Conservation (phyloP, 208 protist genomes). For the Herpetomonas tarakana region DNA sequence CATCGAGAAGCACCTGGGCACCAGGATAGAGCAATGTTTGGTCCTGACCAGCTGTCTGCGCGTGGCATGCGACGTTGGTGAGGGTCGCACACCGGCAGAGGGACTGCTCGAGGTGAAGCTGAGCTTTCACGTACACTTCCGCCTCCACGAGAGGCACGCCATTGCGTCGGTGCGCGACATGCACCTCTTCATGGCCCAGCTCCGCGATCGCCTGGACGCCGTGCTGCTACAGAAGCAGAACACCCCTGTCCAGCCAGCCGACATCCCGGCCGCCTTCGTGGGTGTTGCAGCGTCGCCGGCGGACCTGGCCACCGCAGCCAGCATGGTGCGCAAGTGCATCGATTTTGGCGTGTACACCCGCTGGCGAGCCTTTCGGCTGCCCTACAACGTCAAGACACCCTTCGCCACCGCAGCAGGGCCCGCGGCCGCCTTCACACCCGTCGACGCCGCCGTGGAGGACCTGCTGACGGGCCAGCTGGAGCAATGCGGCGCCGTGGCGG, state of each 20-base stretch:
- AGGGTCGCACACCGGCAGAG: background rate
- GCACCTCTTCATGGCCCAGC: slow-evolving; percentile 45
- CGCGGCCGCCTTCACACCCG: slow-evolving; percentile 14
- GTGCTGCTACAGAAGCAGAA: slow-evolving; percentile 6
- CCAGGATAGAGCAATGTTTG: slow-evolving; percentile 38
- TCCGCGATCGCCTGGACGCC: slow-evolving; percentile 29
- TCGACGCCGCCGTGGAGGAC: slow-evolving; percentile 49
- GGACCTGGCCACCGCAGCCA: background rate
- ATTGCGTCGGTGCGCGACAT: slow-evolving; percentile 54
- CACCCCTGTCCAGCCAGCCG: background rate
- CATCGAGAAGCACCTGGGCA: slow-evolving; percentile 32
- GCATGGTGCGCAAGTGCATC: slow-evolving; percentile 44
- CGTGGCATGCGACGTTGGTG: background rate
- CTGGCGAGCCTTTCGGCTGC: slow-evolving; percentile 82
- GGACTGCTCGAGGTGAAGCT: slow-evolving; percentile 44
- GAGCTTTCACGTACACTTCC: slow-evolving; percentile 84
- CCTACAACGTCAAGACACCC: slow-evolving; percentile 77
- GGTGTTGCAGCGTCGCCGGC: slow-evolving; percentile 1
- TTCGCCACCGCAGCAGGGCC: slow-evolving; percentile 8
- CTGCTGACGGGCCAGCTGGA: slow-evolving; percentile 33
- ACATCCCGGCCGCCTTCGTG: background rate
- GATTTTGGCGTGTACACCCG: slow-evolving; percentile 87
- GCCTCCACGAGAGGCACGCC: slow-evolving; percentile 31
- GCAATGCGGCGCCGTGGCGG: slow-evolving; percentile 14
- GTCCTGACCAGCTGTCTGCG: slow-evolving; percentile 71